Conservation (phyloP, 345 rosid species). For the Tarenaya hassleriana region DNA sequence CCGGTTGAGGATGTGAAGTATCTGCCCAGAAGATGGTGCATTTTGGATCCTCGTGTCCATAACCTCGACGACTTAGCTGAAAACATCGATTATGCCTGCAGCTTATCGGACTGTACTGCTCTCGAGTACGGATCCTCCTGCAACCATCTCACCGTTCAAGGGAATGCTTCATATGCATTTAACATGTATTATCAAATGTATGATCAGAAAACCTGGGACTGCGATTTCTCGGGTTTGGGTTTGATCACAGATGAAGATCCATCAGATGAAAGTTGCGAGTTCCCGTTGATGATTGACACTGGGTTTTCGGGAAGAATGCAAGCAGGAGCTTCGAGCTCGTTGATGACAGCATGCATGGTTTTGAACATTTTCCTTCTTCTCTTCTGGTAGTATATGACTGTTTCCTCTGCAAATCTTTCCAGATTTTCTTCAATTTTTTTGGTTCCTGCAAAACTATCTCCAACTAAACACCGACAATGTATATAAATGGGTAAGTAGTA, state of each 20-base stretch:
- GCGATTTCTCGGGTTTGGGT: slow-evolving; percentile 67
- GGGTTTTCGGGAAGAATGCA: slow-evolving; percentile 24
- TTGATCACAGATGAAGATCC: slow-evolving; percentile 47
- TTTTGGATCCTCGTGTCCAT: slow-evolving; percentile 36
- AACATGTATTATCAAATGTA: slow-evolving; percentile 73
- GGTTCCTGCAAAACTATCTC: slow-evolving; percentile 15
- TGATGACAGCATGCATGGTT: slow-evolving; percentile 12
- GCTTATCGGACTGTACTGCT: slow-evolving; percentile 66
- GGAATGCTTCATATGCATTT: slow-evolving; percentile 81
- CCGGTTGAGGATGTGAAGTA: slow-evolving; percentile 56
- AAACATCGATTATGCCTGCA: slow-evolving; percentile 59
- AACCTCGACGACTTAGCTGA: slow-evolving; percentile 39
- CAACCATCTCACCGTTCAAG: slow-evolving; percentile 42
- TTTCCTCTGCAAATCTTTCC: slow-evolving; percentile 13
- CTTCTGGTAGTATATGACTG: neutral
- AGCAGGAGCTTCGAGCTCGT: slow-evolving; percentile 12
- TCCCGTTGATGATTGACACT: slow-evolving; percentile 56
- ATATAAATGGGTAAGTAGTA: too few relatives aligned
- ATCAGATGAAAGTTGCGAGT: slow-evolving; percentile 51
- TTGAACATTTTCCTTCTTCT: slow-evolving; percentile 21
- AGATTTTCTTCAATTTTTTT: neutral
- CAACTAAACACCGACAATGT: neutral
- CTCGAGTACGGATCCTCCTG: slow-evolving; percentile 73
- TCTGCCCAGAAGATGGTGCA: slow-evolving; percentile 53
- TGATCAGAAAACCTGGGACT: slow-evolving; percentile 51